phyloP scores from a whole-genome alignment of 768 basidiomycete genomes.

The Dictyophora rubrovolvata region DNA sequence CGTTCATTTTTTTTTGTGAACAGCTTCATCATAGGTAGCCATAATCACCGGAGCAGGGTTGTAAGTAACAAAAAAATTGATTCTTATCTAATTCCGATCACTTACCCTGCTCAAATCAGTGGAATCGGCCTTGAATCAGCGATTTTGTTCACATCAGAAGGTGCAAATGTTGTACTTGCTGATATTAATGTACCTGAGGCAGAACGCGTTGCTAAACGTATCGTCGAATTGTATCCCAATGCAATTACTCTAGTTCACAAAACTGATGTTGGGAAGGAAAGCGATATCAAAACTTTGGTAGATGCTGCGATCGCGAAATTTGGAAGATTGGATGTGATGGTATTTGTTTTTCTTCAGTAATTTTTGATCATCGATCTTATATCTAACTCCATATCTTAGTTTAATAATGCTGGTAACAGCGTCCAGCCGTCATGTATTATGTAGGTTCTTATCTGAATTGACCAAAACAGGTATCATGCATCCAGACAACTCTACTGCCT shows the following conservation, averaged over 20 bases:
- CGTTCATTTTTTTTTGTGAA: background rate
- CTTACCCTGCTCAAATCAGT: conserved; percentile 31
- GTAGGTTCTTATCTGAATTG: conserved; percentile 4
- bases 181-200: conserved; percentile 79
- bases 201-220: conserved; percentile 52
- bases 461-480: conserved; percentile 88
- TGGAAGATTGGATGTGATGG: conserved; percentile 94
- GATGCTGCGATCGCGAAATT: conserved; percentile 72
- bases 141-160: conserved; percentile 90
- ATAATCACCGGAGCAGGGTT: conserved; percentile 84
- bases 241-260: conserved; percentile 59
- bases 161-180: conserved; percentile 80
- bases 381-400: conserved; percentile 35
- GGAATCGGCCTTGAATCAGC: conserved; percentile 95
- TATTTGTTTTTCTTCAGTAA: conserved; percentile 26
- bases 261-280: conserved; percentile 85
- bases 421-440: background rate
- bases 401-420: conserved; percentile 77
- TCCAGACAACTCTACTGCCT: conserved; percentile 83
- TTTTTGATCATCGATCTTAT: background rate
- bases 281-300: conserved; percentile 73
- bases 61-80: conserved; percentile 31
- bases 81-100: background rate
- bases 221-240: conserved; percentile 57
- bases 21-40: conserved; percentile 38